phyloP scores from a whole-genome alignment of 2,329 filamentous ascomycete genomes.

The Pleomassaria siparia region DNA sequence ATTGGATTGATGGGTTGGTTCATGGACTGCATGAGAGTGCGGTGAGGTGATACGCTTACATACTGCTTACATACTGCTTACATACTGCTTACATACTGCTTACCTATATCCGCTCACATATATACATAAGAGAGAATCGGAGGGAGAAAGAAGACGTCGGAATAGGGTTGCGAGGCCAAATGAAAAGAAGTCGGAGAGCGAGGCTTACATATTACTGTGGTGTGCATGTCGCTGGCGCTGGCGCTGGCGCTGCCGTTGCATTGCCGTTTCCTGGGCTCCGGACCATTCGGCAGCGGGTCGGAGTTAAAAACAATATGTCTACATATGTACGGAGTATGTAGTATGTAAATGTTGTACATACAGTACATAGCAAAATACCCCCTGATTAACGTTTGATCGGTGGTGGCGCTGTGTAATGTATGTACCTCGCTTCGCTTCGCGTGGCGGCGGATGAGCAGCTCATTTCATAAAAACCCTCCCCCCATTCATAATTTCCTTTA shows the following conservation, averaged over 20 bases:
- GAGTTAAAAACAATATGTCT: too few species aligned
- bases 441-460: slow-evolving; percentile 11
- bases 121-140: background rate
- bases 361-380: too few species aligned
- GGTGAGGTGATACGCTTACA: background rate
- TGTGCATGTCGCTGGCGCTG: slow-evolving; percentile 1
- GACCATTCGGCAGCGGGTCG: background rate
- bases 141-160: background rate
- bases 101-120: too few species aligned
- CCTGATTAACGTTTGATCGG: too few species aligned
- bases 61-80: too few species aligned
- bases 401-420: too few species aligned
- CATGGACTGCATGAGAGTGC: background rate
- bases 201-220: too few species aligned
- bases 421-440: background rate
- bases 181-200: background rate
- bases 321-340: too few species aligned
- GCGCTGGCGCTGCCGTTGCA: background rate
- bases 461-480: slow-evolving; percentile 29
- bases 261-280: too few species aligned
- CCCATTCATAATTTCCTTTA: slow-evolving; percentile 11
- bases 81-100: too few species aligned
- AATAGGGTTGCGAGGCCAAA: background rate
- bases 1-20: background rate
- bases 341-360: too few species aligned